Evolutionary conservation across 2,329 filamentous ascomycete species (phyloP), one percentile per base, ranked within the genome.

Genomic region (Aspergillus sp.): DNA sequence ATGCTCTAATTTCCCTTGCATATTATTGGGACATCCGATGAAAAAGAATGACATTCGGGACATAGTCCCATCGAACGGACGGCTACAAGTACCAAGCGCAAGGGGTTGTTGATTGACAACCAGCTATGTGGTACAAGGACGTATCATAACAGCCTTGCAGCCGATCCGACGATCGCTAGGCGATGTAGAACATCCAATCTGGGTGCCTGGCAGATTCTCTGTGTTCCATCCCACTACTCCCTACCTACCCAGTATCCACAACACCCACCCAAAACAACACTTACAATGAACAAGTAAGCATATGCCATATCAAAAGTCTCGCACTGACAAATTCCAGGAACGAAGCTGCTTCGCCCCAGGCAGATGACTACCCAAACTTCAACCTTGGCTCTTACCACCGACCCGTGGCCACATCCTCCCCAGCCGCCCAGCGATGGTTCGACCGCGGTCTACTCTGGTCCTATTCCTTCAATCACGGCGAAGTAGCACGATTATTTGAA

Each of bases 381-480:
- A 50, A 77, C 55, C 68, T 77, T 3, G 75, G 74, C 5, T 57
- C 2, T 75, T 69, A 30, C 47, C 76, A 77, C 62, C 81, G 74
- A 17, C 54, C 66, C 8, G 59, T 77, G 25, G 73, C 58, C 51
- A 76, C 72, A 10, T 57, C 32, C 13, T 71, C 58, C 55, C 23
- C 60, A 8, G 67, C 72, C 52, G 73, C 75, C 8, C 75, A 78
- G 58, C 56, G 42, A 2, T 78, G 76, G 76, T 78, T 78, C 58
- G 63, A 75, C 36, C 71, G 75, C 2, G 75, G 74, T 27, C 66
- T 78, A 0, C 64, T 73, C 21, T 78, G 75, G 75, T 71, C 68
- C 8, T 78, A 77, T 53, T 68, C 69, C 21, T 78, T 78, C 69
- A 77, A 78, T 57, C 75, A 78, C 49, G 68, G 73, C 21, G 76